phyloP scores from a whole-genome alignment of 2,329 filamentous ascomycete species.

The Trichoderma gracile region DNA sequence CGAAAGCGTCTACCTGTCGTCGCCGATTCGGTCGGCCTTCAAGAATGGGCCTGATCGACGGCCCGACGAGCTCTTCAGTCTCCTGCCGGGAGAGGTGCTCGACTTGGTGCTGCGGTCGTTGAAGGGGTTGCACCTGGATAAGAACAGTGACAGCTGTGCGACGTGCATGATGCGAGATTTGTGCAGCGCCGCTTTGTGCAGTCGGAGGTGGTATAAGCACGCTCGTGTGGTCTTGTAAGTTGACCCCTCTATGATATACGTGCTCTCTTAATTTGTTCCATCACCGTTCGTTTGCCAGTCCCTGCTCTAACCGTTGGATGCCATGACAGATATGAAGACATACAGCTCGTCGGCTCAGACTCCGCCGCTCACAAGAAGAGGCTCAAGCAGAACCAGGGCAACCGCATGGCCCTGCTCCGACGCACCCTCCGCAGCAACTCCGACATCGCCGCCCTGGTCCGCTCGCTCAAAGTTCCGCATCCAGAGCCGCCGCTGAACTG shows the following conservation, averaged over 20 bases:
- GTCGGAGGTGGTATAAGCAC: constrained; percentile 53
- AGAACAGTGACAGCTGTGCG: constrained; percentile 55
- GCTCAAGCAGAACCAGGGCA: constrained; percentile 54
- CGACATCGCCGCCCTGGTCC: constrained; percentile 56
- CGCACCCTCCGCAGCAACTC: constrained; percentile 57
- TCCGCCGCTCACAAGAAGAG: constrained; percentile 57
- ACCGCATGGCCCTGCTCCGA: constrained; percentile 57
- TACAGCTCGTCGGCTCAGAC: constrained; percentile 61
- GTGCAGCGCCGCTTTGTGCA: constrained; percentile 52
- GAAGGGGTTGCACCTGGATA: constrained; percentile 51
- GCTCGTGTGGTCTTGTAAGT: constrained; percentile 55
- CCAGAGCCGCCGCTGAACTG: constrained; percentile 46
- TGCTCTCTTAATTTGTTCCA: neutral
- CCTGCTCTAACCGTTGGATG: neutral
- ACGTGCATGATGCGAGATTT: constrained; percentile 67
- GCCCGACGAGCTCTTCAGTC: constrained; percentile 56
- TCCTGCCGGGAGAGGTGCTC: constrained; percentile 60
- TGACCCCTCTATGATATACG: constrained; percentile 12
- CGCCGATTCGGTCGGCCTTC: constrained; percentile 15
- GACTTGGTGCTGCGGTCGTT: constrained; percentile 57
- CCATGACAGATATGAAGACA: constrained; percentile 53
- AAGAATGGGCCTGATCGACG: constrained; percentile 27
- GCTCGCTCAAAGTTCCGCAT: constrained; percentile 53
- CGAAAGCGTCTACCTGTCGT: constrained; percentile 23
- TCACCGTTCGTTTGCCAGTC: too few relatives aligned